Evolutionary conservation across 2,329 filamentous ascomycete genomes (phyloP).

Genomic region (Aspergillus calidoustus): DNA sequence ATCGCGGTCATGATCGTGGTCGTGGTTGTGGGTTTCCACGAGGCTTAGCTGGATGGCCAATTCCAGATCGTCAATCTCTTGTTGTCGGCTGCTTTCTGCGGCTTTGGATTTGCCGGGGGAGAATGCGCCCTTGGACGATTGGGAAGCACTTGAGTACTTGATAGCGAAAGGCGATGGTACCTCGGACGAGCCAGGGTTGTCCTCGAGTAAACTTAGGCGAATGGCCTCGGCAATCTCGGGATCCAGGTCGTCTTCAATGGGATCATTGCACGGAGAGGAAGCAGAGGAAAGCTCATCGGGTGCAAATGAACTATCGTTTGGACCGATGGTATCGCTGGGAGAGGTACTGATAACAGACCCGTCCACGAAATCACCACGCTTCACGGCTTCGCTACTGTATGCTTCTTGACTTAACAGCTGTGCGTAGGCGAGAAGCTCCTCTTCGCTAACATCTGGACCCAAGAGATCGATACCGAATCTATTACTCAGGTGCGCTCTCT

Average conservation of each 20-base stretch:
- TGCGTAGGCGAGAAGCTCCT: slow-evolving; percentile 67
- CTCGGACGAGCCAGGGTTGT: slow-evolving; percentile 27
- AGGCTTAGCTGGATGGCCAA: slow-evolving; percentile 67
- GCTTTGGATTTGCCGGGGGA: slow-evolving; percentile 25
- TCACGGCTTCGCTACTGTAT: slow-evolving; percentile 54
- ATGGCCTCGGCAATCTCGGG: slow-evolving; percentile 68
- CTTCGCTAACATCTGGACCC: slow-evolving; percentile 60
- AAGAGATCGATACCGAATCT: slow-evolving; percentile 84
- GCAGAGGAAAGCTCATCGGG: slow-evolving; percentile 39
- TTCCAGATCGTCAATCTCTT: slow-evolving; percentile 62
- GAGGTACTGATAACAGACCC: slow-evolving; percentile 48
- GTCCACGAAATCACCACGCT: slow-evolving; percentile 47
- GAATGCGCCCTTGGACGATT: slow-evolving; percentile 20
- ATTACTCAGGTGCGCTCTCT: slow-evolving; percentile 71
- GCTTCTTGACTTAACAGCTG: slow-evolving; percentile 65
- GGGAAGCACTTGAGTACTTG: slow-evolving; percentile 39
- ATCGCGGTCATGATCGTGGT: slow-evolving; percentile 32
- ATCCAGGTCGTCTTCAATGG: slow-evolving; percentile 57
- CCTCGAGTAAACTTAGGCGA: slow-evolving; percentile 54
- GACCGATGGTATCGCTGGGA: slow-evolving; percentile 41
- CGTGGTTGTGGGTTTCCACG: slow-evolving; percentile 60
- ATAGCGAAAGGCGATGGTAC: slow-evolving; percentile 37
- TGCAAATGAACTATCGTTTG: slow-evolving; percentile 35
- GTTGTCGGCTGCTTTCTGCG: slow-evolving; percentile 45
- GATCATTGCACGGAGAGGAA: slow-evolving; percentile 41